Evolutionary conservation across 148 eudicot species (phyloP), one percentile per base, ranked within the genome.

Genomic region (Silene latifolia): DNA sequence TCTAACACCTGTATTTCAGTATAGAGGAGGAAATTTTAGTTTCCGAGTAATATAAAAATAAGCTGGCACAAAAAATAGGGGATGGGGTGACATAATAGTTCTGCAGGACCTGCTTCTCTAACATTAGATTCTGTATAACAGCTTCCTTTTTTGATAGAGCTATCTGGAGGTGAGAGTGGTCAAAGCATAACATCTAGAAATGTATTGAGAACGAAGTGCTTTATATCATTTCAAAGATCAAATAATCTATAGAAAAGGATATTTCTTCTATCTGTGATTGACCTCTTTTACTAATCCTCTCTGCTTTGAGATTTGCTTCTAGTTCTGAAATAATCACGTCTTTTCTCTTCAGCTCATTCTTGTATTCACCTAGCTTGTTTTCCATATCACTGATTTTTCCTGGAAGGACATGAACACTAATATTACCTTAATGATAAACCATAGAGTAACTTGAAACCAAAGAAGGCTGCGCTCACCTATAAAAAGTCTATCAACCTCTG

Each of bases 101-200:
- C 67, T 51, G 25, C 2, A 23, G 17, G 68, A 87, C 92, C 89
- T 83, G 83, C 77, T 89, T 89, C 72, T 89, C 90, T 13, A 72
- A 78, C 47, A 72, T 79, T 63, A 89, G 80, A 78, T 79, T 80
- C 72, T 79, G 83, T 72, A 85, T 87, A 53, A 87, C 67, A 67
- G 74, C 72, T 54, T 89, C 92, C 80, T 87, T 89, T 25, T 69
- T 67, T 72, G 84, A 79, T 64, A 89, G 63, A 63, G 81, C 68
- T 74, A 68, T 78, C 86, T 85, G 86, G 74, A 89, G 87, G 90
- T 89, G 79, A 75, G 68, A 63, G 53, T 74, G 58, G 86, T 87
- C 74, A 89, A 87, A 83, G 80, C 57, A 23, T 35, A 78, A 63
- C 64, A 68, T 29, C 19, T 2, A 20, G 73, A 73, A n/a, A 77